Base-by-base conservation (phyloP, 2,329 filamentous ascomycete species). In the Arthrocladium fulminans region DNA sequence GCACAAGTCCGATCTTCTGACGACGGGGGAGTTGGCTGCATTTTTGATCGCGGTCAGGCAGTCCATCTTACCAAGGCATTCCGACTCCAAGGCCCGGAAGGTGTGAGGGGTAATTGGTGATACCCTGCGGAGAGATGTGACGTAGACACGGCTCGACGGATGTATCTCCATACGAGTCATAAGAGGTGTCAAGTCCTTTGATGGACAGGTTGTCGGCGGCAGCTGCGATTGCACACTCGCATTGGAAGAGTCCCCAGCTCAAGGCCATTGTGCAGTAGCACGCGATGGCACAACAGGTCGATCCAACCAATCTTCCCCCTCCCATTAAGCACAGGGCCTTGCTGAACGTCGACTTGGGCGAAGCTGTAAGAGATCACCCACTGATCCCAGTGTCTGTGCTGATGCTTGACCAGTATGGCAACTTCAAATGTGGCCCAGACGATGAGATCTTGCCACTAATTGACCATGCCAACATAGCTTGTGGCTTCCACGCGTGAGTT, bases 381-480 rank as follows among this genome's bases (percentile, higher is more conserved):
- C 8, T 17, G 25, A 30, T 10, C 13, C 20, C 20, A 13, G 37
- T 13, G 43, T 23, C 22, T 25, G 42, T n/a, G 46, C 22, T 53
- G 38, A 54, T 44, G 13, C 29, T 10, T 41, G 22, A 27, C n/a
- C 48, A 63, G 38, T 73, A 68, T 45, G 71, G 72, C 30, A 73
- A 73, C 47, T 72, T 64, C 59, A 57, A 57, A 41, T 68, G 66
- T 51, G 77, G 77, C 15, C 77, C 77, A 3, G 79, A 82, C 53
- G 73, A 77, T 42, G 76, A 81, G 48, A 63, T 83, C 12, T 76
- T 83, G 50, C 74, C 74, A 2, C 63, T 79, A 35, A 79, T 82
- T 54, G 77, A 81, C 58, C 73, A 76, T 57, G 79, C 78, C 15
- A 82, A 82, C 55, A 66, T 83, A 24, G 79, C 79, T 7, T 83